A percentile compares a stretch with the other conserved stretches of the same genome.
Evolutionary conservation across 2,329 filamentous ascomycete species (phyloP).

Genomic region (Verticillium dahliae): DNA sequence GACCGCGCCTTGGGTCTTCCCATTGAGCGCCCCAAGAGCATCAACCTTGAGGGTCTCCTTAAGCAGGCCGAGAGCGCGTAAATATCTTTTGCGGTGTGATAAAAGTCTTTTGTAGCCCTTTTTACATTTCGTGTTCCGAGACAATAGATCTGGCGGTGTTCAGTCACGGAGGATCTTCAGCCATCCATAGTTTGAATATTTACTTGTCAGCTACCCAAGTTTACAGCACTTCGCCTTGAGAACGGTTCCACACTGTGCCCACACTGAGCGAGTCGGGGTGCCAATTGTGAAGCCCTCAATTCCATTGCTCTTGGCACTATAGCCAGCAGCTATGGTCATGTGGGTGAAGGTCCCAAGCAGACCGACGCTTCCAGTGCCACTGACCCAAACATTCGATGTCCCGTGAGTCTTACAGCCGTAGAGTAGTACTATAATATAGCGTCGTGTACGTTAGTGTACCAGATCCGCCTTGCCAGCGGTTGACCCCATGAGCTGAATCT

Average conservation of each 20-base stretch:
- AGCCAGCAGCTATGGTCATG: too few relatives aligned
- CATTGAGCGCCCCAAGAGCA: slow-evolving; percentile 97
- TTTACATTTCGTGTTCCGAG: not conserved
- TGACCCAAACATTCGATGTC: too few relatives aligned
- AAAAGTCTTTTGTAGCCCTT: not conserved
- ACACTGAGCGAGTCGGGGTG: too few relatives aligned
- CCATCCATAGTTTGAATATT: not conserved
- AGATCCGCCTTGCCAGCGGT: not conserved
- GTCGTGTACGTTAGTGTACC: not conserved
- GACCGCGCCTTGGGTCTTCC: slow-evolving; percentile 88
- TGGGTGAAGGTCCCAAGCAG: too few relatives aligned
- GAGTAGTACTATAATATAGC: not conserved
- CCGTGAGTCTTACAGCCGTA: too few relatives aligned
- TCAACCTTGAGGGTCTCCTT: slow-evolving; percentile 81
- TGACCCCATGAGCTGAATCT: not conserved
- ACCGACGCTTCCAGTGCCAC: too few relatives aligned
- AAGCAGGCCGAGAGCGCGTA: slow-evolving; percentile 51
- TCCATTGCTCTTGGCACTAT: too few relatives aligned
- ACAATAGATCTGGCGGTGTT: slow-evolving; percentile 7
- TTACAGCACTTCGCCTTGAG: too few relatives aligned
- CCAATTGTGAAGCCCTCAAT: too few relatives aligned
- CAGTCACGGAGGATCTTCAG: not conserved
- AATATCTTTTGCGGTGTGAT: not conserved
- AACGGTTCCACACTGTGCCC: too few relatives aligned
- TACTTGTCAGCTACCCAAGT: too few relatives aligned